Evolutionary conservation across 768 basidiomycete species (phyloP).

Genomic region (Harrya chromipes): DNA sequence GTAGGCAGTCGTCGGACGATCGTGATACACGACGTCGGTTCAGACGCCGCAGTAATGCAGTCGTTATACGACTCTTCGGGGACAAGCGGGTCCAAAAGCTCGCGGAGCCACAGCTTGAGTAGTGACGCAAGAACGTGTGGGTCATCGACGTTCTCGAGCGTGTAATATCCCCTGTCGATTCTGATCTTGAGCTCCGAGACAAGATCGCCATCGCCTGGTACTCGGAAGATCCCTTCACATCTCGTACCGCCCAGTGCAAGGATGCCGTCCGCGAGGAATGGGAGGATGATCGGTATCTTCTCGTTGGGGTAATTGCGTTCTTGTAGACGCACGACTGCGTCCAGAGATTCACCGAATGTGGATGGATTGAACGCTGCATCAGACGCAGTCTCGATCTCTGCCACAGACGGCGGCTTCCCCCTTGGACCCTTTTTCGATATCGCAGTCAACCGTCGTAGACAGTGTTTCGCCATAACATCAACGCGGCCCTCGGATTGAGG

Average conservation of each 20-base stretch:
- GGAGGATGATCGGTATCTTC: constrained; percentile 88
- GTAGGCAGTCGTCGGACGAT: constrained; percentile 79
- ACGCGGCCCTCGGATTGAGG: constrained; percentile 70
- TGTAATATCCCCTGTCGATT: constrained; percentile 90
- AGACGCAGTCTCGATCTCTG: constrained; percentile 93
- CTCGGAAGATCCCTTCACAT: constrained; percentile 88
- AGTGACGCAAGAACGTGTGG: constrained; percentile 87
- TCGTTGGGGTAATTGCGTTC: constrained; percentile 81
- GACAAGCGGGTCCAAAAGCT: constrained; percentile 88
- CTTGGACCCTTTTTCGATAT: constrained; percentile 83
- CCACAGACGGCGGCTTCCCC: constrained; percentile 74
- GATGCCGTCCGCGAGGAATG: constrained; percentile 91
- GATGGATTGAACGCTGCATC: constrained; percentile 95
- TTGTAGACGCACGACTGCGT: constrained; percentile 79
- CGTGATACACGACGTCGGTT: constrained; percentile 65
- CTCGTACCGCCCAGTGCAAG: constrained; percentile 83
- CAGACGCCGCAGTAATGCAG: constrained; percentile 67
- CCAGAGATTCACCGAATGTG: constrained; percentile 88
- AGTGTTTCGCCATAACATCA: constrained; percentile 89
- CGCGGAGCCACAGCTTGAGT: constrained; percentile 91
- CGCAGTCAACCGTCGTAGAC: constrained; percentile 69
- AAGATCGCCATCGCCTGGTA: constrained; percentile 86
- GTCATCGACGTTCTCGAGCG: constrained; percentile 84
- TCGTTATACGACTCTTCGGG: constrained; percentile 92
- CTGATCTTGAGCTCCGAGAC: constrained; percentile 86